Base-by-base conservation (phyloP, 2,329 filamentous ascomycete genomes). In the Penicillium sp. region DNA sequence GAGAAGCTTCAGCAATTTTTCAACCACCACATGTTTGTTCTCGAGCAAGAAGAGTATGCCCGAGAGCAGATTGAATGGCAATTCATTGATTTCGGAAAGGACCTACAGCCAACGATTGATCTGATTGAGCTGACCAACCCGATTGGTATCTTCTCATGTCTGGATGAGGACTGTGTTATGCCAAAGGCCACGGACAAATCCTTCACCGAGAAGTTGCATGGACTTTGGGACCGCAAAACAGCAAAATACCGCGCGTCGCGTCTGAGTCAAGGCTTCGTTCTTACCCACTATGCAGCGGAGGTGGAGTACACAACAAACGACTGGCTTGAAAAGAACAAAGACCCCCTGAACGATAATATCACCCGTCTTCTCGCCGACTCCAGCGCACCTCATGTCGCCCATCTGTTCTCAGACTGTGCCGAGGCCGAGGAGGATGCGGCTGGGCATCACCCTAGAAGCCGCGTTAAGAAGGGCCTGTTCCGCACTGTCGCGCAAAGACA, bases 21-120 rank as follows among this genome's bases (percentile, higher is more conserved):
- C 83, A 99, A 99, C 67, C 94, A 99, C 71, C 95, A 99, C 78
- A 99, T 99, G 94, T 99, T 99, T 69, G 94, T 99, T 9, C 81
- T 99, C 7, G 94, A 99, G 71, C 94, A 99, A 68, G 94, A 99
- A 72, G 94, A 99, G 72, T 99, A 99, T 72, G 92, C 94, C 8
- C 82, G 93, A 45, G 94, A 99, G 71, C 90, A 97, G 73, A 99
- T 99, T 63, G 94, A 99, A 75, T 99, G 94, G 94, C 92, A 97
- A 69, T 99, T 99, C 71, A 99, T 99, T 69, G 94, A 99, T 73
- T 99, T 99, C 70, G 94, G 94, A 16, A 92, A 92, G 57, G 94
- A 99, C 68, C 80, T 99, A 24, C 95, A 99, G 71, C 94, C 94
- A 0, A 99, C 94, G 0, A 99, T 99, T 64, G 94, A 99, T 67